Conservation (phyloP, 768 basidiomycete species). For the Xanthoconium purpureum region DNA sequence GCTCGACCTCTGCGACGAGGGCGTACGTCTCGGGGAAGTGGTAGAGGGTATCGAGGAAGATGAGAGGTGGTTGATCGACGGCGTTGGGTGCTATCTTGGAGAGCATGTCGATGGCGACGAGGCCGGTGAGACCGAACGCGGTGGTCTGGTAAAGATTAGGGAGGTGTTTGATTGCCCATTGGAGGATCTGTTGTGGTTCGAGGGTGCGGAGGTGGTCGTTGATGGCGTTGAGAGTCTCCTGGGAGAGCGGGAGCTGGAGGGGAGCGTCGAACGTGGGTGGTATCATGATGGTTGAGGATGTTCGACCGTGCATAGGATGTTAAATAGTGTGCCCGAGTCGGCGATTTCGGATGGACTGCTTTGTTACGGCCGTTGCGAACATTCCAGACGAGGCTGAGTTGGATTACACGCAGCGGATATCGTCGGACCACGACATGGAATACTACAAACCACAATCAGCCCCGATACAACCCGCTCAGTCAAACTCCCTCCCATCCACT, state of each 20-base stretch:
- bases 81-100: slow-evolving; percentile 61
- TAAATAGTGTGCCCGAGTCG: not conserved
- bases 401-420: not conserved
- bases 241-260: slow-evolving; percentile 55
- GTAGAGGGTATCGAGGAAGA: slow-evolving; percentile 96
- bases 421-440: slow-evolving; percentile 16
- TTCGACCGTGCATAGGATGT: no score
- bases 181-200: slow-evolving; percentile 78
- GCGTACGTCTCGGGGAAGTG: slow-evolving; percentile 94
- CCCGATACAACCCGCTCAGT: slow-evolving; percentile 13
- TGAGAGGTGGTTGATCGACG: slow-evolving; percentile 66
- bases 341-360: not conserved
- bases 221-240: slow-evolving; percentile 58
- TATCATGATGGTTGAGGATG: slow-evolving; percentile 8
- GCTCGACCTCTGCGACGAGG: slow-evolving; percentile 78
- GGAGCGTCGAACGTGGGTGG: slow-evolving; percentile 28
- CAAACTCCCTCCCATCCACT: slow-evolving; percentile 19
- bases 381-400: not conserved
- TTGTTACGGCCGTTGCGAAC: not conserved
- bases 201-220: slow-evolving; percentile 72
- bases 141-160: slow-evolving; percentile 90
- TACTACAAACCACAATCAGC: slow-evolving; percentile 28
- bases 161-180: slow-evolving; percentile 79
- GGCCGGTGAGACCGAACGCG: slow-evolving; percentile 93
- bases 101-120: slow-evolving; percentile 93